These are phyloP conservation scores for Cyclotella baltica DNA, from an alignment of 108 stramenopile species.

Conservation along the genomic window DNA sequence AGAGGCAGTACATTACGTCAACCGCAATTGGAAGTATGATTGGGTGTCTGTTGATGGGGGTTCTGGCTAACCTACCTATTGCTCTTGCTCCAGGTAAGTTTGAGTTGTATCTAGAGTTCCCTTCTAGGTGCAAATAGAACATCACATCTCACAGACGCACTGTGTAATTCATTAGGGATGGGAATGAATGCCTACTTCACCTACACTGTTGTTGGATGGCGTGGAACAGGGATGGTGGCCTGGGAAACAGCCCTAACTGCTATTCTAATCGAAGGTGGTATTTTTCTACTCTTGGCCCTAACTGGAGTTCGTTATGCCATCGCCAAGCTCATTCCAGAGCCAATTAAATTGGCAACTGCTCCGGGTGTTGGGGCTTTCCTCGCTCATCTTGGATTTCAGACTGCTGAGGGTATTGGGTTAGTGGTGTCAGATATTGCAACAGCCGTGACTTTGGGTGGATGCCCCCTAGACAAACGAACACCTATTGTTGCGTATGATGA, in stretches of 20 bases:
- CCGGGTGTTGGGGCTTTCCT: conserved; percentile 77
- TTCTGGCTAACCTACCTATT: conserved; percentile 70
- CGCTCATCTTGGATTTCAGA: conserved; percentile 77
- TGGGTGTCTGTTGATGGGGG: conserved; percentile 67
- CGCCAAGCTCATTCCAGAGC: conserved; percentile 64
- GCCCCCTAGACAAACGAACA: conserved; percentile 57
- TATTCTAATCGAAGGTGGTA: conserved; percentile 68
- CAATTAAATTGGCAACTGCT: conserved; percentile 59
- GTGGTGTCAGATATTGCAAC: conserved; percentile 76
- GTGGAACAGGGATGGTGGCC: conserved; percentile 60
- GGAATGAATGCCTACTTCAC: conserved; percentile 83
- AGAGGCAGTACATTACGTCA: conserved; percentile 61
- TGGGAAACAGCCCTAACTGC: conserved; percentile 70
- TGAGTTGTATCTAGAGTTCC: neutral
- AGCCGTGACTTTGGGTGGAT: conserved; percentile 72
- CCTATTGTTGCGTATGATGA: conserved; percentile 64
- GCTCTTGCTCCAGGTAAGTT: conserved; percentile 62
- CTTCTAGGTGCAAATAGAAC: neutral
- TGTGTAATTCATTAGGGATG: conserved; percentile 44
- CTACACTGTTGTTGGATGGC: conserved; percentile 63
- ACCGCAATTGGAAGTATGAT: conserved; percentile 66
- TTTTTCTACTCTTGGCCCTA: conserved; percentile 66
- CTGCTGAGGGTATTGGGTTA: conserved; percentile 72
- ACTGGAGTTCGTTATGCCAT: conserved; percentile 61
- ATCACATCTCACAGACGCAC: neutral